Conservation (phyloP, 371 early-diverging fungal genomes). For the Smittium culicis region DNA sequence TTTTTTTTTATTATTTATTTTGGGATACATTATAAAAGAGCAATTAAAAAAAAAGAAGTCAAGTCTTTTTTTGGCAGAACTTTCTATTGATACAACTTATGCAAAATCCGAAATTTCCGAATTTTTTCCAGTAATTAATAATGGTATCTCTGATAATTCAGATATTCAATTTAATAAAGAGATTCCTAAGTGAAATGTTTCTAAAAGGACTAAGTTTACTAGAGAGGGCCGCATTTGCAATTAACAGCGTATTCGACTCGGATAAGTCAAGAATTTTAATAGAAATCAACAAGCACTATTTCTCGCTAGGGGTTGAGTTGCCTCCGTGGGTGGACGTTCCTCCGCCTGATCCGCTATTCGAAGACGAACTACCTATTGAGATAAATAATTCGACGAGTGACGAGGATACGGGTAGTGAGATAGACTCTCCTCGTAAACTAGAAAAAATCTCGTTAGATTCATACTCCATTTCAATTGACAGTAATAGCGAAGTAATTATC, state of each 20-base stretch:
- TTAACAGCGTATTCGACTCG: neutral
- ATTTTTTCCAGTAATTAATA: neutral
- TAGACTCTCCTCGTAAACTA: too few species aligned
- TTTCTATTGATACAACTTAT: too few species aligned
- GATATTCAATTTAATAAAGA: neutral
- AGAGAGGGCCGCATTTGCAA: neutral
- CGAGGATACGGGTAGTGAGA: too few species aligned
- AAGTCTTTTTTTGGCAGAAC: too few species aligned
- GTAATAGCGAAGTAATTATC: too few species aligned
- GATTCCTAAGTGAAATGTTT: neutral
- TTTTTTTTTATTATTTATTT: too few species aligned
- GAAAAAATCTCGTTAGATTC: too few species aligned
- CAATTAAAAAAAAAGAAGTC: too few species aligned
- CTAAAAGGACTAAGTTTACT: neutral
- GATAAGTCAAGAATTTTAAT: constrained; percentile 4
- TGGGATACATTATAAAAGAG: too few species aligned
- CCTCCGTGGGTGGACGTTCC: constrained; percentile 10
- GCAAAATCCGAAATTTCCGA: too few species aligned
- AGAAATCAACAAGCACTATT: constrained; percentile 3
- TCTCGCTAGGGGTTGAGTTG: constrained; percentile 2
- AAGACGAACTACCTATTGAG: constrained; percentile 19
- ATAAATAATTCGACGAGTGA: too few species aligned
- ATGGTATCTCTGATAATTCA: neutral
- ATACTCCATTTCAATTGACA: too few species aligned
- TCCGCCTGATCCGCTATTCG: constrained; percentile 8